Evolutionary conservation across 208 protist species (phyloP), one percentile per base, ranked within the genome.

Genomic region (Leishmania tropica): DNA sequence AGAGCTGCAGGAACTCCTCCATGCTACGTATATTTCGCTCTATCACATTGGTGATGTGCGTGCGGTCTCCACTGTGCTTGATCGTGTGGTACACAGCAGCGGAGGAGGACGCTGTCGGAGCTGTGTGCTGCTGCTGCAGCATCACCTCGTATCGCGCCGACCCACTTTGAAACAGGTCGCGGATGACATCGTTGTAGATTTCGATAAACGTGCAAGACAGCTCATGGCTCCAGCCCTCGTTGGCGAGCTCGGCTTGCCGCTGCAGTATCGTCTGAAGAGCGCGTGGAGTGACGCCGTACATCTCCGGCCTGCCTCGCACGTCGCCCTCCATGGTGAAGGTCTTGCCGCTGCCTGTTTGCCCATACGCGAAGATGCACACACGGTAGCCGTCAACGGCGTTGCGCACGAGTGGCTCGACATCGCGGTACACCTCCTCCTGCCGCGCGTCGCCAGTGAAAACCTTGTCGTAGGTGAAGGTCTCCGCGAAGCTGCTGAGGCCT

Each of bases 131-230:
- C 56, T 78, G 73, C 56, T 79, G 67, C 75, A 74, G 13, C 35
- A 53, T 58, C 17, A 86, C 71, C 73, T 96, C 91, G 76, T 98
- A 97, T 70, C 54, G 45, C 28, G 90, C 35, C 11, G 89, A 86
- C 2, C 89, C 87, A 54, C 84, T 89, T 82, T 96, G 92, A 31
- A 95, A 87, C n/a, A 98, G 76, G 74, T 98, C 95, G 0, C 92
- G 89, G 54, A 98, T 93, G 28, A 89, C 88, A 78, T 98, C 96
- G 83, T 98, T 98, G 90, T 98, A 98, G 78, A 98, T 97, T 81
- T 98, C 95, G 8, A 98, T 84, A 77, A 96, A 96, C 73, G 87
- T 92, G 83, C 92, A 96, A 5, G 85, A 88, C 31, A 98, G 79
- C 37, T 85, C 79, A 78, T 96, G 96, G 35, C 54, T 82, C 95